These are phyloP conservation scores for Phyllosticta citribraziliensis DNA, from an alignment of 2,329 filamentous ascomycete genomes.

Conservation along the genomic window DNA sequence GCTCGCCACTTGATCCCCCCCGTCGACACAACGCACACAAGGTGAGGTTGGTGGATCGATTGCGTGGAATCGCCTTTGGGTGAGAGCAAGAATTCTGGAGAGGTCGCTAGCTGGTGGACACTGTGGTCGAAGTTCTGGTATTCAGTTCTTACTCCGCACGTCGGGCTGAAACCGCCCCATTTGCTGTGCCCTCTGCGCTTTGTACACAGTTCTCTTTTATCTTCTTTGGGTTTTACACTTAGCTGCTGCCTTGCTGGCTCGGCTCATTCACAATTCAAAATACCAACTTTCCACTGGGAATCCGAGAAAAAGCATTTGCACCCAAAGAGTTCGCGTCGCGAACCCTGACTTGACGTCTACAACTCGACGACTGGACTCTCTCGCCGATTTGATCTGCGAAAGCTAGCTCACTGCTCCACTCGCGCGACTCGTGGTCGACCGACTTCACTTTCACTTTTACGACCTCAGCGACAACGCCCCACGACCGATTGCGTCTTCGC, in stretches of 20 bases:
- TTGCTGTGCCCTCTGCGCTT: slow-evolving; percentile 9
- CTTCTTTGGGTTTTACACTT: slow-evolving; percentile 7
- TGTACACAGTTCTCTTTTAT: slow-evolving; percentile 10
- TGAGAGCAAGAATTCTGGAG: slow-evolving; percentile 5
- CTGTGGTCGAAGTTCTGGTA: slow-evolving; percentile 10
- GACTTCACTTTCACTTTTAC: background rate
- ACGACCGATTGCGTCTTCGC: background rate
- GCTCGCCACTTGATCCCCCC: background rate
- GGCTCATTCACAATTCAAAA: slow-evolving; percentile 11
- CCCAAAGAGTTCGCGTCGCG: slow-evolving; percentile 8
- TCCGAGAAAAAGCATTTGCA: slow-evolving; percentile 11
- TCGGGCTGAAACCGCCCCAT: slow-evolving; percentile 4
- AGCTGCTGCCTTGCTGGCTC: slow-evolving; percentile 8
- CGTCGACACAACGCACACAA: slow-evolving; percentile 5
- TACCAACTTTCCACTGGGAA: slow-evolving; percentile 11
- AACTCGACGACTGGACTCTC: background rate
- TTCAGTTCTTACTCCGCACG: slow-evolving; percentile 11
- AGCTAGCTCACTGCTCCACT: slow-evolving; percentile 3
- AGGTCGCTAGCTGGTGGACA: slow-evolving; percentile 7
- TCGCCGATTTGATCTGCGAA: slow-evolving; percentile 4
- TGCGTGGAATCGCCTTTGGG: slow-evolving; percentile 4
- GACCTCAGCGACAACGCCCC: background rate
- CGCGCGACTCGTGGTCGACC: background rate
- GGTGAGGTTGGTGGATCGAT: slow-evolving; percentile 9
- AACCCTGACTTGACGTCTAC: slow-evolving; percentile 6